A percentile compares a stretch with the other conserved stretches of the same genome.
These are phyloP conservation scores for Colletotrichum sp. DNA, from an alignment of 2,329 filamentous ascomycete species.

Conservation along the genomic window DNA sequence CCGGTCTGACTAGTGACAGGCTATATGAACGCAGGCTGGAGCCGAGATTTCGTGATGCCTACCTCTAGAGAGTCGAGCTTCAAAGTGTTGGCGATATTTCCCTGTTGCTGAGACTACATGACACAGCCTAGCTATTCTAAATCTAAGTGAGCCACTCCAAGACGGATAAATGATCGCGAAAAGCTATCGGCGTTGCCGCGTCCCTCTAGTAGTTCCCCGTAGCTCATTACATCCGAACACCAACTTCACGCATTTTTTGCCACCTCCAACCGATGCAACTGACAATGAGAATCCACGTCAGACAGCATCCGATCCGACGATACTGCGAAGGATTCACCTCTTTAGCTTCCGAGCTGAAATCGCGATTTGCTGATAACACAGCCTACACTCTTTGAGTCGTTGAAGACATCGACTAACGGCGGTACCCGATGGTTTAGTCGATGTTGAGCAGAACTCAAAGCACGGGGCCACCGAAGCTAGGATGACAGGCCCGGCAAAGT, in stretches of 20 bases:
- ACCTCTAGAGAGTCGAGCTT: no score
- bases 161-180: not conserved
- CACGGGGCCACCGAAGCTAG: not conserved
- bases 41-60: no score
- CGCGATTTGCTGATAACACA: not conserved
- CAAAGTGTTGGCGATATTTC: not conserved
- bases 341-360: not conserved
- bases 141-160: not conserved
- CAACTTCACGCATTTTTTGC: not conserved
- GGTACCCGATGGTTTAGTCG: not conserved
- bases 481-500: not conserved
- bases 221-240: not conserved
- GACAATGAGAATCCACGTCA: not conserved
- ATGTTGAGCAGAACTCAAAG: not conserved
- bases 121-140: rapidly evolving
- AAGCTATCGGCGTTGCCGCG: not conserved
- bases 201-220: not conserved
- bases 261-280: not conserved
- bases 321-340: not conserved
- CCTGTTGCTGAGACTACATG: not conserved
- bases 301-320: not conserved
- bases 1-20: not conserved
- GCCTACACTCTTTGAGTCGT: not conserved
- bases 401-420: not conserved
- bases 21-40: no score